Base-by-base conservation (phyloP, 306 rosid genomes). In the Adenanthera pavonina region DNA sequence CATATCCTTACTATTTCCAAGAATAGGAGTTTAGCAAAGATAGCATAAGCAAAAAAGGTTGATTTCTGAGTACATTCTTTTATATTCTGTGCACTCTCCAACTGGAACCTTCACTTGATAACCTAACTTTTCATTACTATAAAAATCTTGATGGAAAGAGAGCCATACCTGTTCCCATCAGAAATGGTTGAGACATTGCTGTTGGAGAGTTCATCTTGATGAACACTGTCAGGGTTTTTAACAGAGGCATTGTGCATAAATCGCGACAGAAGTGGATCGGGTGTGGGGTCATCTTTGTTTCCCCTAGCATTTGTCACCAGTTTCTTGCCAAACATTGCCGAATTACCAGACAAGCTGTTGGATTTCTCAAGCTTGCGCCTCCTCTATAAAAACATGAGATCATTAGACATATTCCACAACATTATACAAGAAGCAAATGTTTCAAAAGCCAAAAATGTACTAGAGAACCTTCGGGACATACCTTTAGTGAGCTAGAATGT, bases 241-340 rank as follows among this genome's bases (percentile, higher is more conserved):
- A 84, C 8, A 8, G 91, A 84, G 30, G 82, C 16, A 36, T 83
- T 82, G 84, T 90, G 85, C 80, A 93, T 80, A 85, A 96, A 96
- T 13, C 88, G 89, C 6, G 90, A 89, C 79, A 93, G 88, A 35
- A 94, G 93, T n/a, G 92, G 98, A 84, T 96, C 97, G 2, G 91
- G 86, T 11, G 88, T 77, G 20, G 85, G 84, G 77, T 90, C 97
- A 60, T 76, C 86, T 57, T 77, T 85, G 79, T 83, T 85, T 78
- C 80, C 89, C 83, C 80, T 80, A 52, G 88, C 68, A 81, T 83
- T 80, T 59, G 76, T 48, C 8, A 74, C 80, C 76, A 85, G 44
- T 51, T 84, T 93, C 88, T 84, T 92, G 66, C 94, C 87, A 33
- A 69, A 79, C 88, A 78, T 83, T 68, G 89, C 87, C 71, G 93